These are phyloP conservation scores for Pulveroboletus ravenelii DNA, from an alignment of 768 basidiomycete genomes.

Conservation along the genomic window DNA sequence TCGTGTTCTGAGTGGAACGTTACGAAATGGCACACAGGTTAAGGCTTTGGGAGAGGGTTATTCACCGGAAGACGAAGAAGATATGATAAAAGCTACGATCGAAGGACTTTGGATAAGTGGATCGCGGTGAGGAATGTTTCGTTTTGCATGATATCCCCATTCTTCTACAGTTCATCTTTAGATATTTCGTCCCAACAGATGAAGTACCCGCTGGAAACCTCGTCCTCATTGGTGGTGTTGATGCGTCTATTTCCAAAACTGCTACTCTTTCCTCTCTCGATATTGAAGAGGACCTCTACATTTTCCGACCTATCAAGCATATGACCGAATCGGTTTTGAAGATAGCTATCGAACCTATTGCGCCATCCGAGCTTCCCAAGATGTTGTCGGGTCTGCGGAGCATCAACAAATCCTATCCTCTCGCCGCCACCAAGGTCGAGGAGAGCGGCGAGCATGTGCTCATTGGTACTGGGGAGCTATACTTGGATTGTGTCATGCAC, in stretches of 20 bases:
- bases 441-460: slow-evolving; percentile 98
- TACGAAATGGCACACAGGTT: slow-evolving; percentile 75
- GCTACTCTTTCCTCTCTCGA: slow-evolving; percentile 77
- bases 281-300: slow-evolving; percentile 83
- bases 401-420: slow-evolving; percentile 96
- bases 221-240: slow-evolving; percentile 88
- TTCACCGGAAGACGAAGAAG: slow-evolving; percentile 98
- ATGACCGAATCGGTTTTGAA: slow-evolving; percentile 97
- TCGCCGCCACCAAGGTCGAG: slow-evolving; percentile 93
- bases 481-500: slow-evolving; percentile 95
- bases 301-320: slow-evolving; percentile 94
- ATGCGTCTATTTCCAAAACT: slow-evolving; percentile 91
- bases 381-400: slow-evolving; percentile 97
- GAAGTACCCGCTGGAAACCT: slow-evolving; percentile 90
- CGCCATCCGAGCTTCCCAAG: slow-evolving; percentile 96
- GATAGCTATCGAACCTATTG: slow-evolving; percentile 96
- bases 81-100: slow-evolving; percentile 81
- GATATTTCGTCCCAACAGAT: slow-evolving; percentile 87
- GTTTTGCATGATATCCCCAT: not conserved
- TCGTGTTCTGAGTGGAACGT: slow-evolving; percentile 87
- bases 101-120: slow-evolving; percentile 91
- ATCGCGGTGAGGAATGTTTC: slow-evolving; percentile 56
- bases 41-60: slow-evolving; percentile 99
- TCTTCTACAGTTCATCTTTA: slow-evolving; percentile 27
- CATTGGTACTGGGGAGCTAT: slow-evolving; percentile 95